These are phyloP conservation scores for Acacia confusa DNA, from an alignment of 306 rosid genomes.

Conservation along the genomic window DNA sequence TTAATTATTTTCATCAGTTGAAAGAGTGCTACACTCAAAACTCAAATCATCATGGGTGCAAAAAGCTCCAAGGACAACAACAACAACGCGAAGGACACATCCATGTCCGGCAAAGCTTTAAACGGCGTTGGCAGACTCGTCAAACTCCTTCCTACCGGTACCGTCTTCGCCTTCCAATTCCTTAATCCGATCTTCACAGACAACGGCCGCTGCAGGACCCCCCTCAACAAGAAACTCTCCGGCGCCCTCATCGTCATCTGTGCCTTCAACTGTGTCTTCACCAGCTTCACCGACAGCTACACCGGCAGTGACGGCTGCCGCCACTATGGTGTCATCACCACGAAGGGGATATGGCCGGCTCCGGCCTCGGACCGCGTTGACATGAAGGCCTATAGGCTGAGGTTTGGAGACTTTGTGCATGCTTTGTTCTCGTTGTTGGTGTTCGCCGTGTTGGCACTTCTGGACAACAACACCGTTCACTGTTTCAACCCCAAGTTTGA, in stretches of 20 bases:
- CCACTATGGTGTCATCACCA: slow-evolving; percentile 58
- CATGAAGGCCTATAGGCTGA: slow-evolving; percentile 46
- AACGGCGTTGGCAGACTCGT: slow-evolving; percentile 55
- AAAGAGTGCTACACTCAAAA: not conserved
- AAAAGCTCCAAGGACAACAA: not conserved
- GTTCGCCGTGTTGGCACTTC: slow-evolving; percentile 55
- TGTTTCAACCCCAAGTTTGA: slow-evolving; percentile 70
- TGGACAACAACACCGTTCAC: slow-evolving; percentile 56
- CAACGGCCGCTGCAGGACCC: slow-evolving; percentile 51
- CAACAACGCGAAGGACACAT: not conserved
- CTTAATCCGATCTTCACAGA: slow-evolving; percentile 64
- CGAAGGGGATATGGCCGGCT: slow-evolving; percentile 67
- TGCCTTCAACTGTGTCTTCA: slow-evolving; percentile 57
- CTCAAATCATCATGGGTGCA: not conserved
- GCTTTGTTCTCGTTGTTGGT: slow-evolving; percentile 50
- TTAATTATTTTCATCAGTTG: not conserved
- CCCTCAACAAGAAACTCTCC: slow-evolving; percentile 48
- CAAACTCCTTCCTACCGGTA: slow-evolving; percentile 79
- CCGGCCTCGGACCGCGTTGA: slow-evolving; percentile 33
- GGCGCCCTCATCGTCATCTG: slow-evolving; percentile 39
- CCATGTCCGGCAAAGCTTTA: slow-evolving; percentile 18
- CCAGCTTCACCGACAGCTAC: slow-evolving; percentile 81
- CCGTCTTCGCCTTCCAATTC: slow-evolving; percentile 71
- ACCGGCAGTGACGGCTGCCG: slow-evolving; percentile 45
- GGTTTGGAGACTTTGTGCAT: slow-evolving; percentile 68